Evolutionary conservation across 805 yeast species (phyloP).

Genomic region (Saccharomycopsis sp.): DNA sequence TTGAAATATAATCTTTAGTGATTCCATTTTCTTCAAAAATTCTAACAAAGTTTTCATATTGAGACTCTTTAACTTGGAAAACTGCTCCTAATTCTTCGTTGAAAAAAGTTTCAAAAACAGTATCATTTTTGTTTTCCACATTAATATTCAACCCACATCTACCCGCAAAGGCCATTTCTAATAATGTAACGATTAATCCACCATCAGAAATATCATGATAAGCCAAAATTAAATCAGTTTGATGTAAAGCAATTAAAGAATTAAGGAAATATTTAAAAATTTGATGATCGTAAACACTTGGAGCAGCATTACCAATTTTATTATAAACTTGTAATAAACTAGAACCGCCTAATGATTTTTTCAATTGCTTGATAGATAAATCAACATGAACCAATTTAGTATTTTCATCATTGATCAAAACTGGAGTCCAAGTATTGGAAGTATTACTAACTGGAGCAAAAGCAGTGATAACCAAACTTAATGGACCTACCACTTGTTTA

Average conservation of each 20-base stretch:
- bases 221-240: conserved; percentile 52
- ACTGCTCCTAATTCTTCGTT: conserved; percentile 95
- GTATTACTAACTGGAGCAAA: conserved; percentile 83
- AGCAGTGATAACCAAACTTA: conserved; percentile 83
- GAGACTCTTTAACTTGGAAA: conserved; percentile 63
- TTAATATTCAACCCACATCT: conserved; percentile 69
- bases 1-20: conserved; percentile 38
- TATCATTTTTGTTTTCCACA: conserved; percentile 31
- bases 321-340: conserved; percentile 90
- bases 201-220: conserved; percentile 97
- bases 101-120: conserved; percentile 52
- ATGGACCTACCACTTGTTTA: conserved; percentile 91
- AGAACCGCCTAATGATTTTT: conserved; percentile 76
- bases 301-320: conserved; percentile 74
- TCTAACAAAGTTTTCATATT: conserved; percentile 42
- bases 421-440: conserved; percentile 92
- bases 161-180: conserved; percentile 97
- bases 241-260: conserved; percentile 64
- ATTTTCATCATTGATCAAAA: conserved; percentile 42
- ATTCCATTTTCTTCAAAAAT: conserved; percentile 53
- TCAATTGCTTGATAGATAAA: conserved; percentile 43
- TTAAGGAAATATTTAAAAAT: conserved; percentile 60
- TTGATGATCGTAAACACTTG: conserved; percentile 65
- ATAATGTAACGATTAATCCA: conserved; percentile 74
- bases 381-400: conserved; percentile 72